These are phyloP conservation scores for Septoria linicola DNA, from an alignment of 2,329 filamentous ascomycete species.

Conservation along the genomic window DNA sequence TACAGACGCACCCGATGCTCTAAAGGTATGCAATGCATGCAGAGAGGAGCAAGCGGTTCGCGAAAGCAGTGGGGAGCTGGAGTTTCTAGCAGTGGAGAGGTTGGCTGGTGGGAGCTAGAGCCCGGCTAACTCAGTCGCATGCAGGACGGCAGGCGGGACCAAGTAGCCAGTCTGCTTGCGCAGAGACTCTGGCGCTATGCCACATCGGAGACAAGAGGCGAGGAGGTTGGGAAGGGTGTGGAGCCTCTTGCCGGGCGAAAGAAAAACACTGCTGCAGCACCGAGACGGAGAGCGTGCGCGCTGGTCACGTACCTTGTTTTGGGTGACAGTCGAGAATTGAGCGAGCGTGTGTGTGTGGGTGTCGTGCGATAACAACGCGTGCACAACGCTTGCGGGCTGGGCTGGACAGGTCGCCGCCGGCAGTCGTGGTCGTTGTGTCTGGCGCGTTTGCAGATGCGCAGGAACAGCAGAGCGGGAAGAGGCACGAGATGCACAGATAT, in stretches of 20 bases:
- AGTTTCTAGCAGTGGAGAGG: conserved; percentile 31
- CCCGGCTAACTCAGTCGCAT: conserved; percentile 17
- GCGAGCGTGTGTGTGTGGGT: conserved; percentile 9
- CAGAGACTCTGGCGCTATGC: conserved; percentile 18
- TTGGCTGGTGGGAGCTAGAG: conserved; percentile 33
- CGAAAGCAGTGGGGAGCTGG: conserved; percentile 32
- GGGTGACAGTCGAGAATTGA: neutral
- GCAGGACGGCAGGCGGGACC: conserved; percentile 23
- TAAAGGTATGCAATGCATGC: conserved; percentile 40
- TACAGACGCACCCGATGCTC: conserved; percentile 38
- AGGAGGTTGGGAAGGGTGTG: conserved; percentile 23
- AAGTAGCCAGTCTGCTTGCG: conserved; percentile 20
- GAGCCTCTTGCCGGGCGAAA: conserved; percentile 15
- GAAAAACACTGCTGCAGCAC: conserved; percentile 4
- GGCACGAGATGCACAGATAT: conserved; percentile 6
- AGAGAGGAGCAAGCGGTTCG: conserved; percentile 33
- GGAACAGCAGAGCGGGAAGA: neutral
- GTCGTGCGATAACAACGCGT: conserved; percentile 3
- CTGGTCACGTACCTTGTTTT: conserved; percentile 15
- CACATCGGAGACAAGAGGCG: conserved; percentile 23
- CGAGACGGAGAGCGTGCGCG: neutral
- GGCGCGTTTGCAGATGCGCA: conserved; percentile 21
- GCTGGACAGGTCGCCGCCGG: neutral
- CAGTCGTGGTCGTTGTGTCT: conserved; percentile 4
- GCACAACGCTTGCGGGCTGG: conserved; percentile 9